Evolutionary conservation across 345 rosid genomes (phyloP).

Genomic region (Euphorbia pulcherrima): DNA sequence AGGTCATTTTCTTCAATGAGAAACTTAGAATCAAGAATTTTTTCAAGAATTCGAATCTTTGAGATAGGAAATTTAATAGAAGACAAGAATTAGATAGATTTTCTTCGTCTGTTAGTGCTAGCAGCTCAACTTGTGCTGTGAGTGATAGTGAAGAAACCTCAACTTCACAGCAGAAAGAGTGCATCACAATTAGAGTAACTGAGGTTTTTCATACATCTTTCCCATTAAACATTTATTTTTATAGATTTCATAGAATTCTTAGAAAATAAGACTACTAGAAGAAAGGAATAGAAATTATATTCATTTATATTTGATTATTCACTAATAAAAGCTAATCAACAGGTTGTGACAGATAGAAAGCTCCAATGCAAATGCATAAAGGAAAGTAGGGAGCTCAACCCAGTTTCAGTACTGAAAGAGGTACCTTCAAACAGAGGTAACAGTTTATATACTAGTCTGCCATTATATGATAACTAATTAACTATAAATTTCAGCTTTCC

Average conservation of each 20-base stretch:
- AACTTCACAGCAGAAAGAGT: conserved; percentile 14
- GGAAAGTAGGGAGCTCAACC: conserved; percentile 25
- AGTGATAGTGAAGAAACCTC: conserved; percentile 32
- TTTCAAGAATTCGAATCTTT: conserved; percentile 11
- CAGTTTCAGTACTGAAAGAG: conserved; percentile 26
- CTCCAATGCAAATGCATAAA: conserved; percentile 14
- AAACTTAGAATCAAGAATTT: conserved; percentile 16
- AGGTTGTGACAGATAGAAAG: conserved; percentile 32
- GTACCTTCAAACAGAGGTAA: conserved; percentile 14
- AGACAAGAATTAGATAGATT: conserved; percentile 24
- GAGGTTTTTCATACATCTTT: conserved; percentile 25
- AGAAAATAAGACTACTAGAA: too few species aligned
- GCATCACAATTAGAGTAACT: background rate
- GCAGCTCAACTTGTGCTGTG: conserved; percentile 31
- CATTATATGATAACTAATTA: background rate
- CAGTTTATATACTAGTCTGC: conserved; percentile 12
- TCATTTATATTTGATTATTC: background rate
- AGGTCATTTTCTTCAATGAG: too few species aligned
- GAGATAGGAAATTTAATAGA: conserved; percentile 17
- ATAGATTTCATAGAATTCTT: too few species aligned
- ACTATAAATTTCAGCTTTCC: background rate
- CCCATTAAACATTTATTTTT: too few species aligned
- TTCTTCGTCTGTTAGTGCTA: conserved; percentile 34
- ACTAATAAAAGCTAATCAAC: conserved; percentile 28
- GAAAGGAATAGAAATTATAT: background rate